phyloP scores from a whole-genome alignment of 2,329 filamentous ascomycete genomes.

The Corinectria fuckeliana region DNA sequence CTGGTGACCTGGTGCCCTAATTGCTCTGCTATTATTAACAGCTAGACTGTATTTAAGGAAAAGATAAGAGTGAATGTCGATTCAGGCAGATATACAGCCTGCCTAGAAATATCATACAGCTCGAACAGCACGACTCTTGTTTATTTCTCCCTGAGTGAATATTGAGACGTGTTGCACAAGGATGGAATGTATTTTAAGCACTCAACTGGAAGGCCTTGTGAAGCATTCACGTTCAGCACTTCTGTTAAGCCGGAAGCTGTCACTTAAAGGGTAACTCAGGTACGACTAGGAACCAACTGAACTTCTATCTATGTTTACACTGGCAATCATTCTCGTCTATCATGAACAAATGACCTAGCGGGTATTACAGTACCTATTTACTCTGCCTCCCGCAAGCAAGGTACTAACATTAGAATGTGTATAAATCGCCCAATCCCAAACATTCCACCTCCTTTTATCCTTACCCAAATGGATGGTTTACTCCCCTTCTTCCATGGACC shows the following conservation, averaged over 20 bases:
- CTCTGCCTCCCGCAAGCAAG: background rate
- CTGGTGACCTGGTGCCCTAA: too few species aligned
- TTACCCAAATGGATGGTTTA: background rate
- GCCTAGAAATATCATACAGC: too few species aligned
- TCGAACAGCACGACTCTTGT: too few species aligned
- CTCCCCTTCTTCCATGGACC: background rate
- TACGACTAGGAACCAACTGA: too few species aligned
- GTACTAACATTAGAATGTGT: conserved; percentile 9
- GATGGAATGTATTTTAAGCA: background rate
- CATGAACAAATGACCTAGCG: background rate
- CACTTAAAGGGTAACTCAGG: too few species aligned
- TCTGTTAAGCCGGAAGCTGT: background rate
- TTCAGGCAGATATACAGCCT: too few species aligned
- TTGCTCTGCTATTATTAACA: too few species aligned
- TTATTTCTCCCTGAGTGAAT: background rate
- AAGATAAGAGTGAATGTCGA: too few species aligned
- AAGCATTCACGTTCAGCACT: background rate
- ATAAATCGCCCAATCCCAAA: background rate
- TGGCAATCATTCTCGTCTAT: background rate
- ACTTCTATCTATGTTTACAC: background rate
- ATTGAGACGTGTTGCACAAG: background rate
- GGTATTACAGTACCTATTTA: conserved; percentile 2
- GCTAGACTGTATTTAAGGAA: too few species aligned
- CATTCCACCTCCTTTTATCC: background rate
- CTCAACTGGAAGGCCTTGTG: background rate